These are phyloP conservation scores for Apophysomyces elegans DNA, from an alignment of 371 early-diverging fungal species.

Conservation along the genomic window DNA sequence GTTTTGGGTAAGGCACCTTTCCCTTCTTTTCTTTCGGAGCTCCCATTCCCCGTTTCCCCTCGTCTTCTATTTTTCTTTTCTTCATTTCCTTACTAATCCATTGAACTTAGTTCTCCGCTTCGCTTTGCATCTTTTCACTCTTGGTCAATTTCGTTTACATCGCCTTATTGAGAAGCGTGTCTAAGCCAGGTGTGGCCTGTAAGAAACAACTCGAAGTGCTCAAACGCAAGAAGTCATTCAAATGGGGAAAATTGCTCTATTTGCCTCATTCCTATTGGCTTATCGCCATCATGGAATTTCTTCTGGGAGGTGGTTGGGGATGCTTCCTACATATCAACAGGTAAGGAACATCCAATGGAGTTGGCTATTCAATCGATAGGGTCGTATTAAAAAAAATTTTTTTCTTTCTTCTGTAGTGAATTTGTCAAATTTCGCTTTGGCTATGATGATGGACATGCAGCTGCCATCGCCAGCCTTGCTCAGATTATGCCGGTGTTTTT, in stretches of 20 bases:
- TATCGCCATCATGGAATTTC: slow-evolving; percentile 62
- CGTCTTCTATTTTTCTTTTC: neutral
- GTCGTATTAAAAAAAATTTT: neutral
- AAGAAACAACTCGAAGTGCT: slow-evolving; percentile 47
- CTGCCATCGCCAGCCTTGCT: slow-evolving; percentile 68
- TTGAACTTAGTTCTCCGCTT: slow-evolving; percentile 52
- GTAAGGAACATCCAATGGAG: slow-evolving; percentile 22
- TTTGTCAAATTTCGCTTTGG: slow-evolving; percentile 67
- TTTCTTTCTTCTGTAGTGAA: slow-evolving; percentile 49
- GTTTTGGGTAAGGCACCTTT: slow-evolving; percentile 60
- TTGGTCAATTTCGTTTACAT: slow-evolving; percentile 67
- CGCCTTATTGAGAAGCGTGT: slow-evolving; percentile 40
- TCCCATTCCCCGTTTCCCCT: no score
- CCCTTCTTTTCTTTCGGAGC: neutral
- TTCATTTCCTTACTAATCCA: neutral
- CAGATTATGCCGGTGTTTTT: slow-evolving; percentile 71
- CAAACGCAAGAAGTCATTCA: slow-evolving; percentile 63
- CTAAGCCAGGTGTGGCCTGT: slow-evolving; percentile 20
- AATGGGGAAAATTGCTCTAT: slow-evolving; percentile 56
- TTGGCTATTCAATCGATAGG: neutral
- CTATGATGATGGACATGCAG: slow-evolving; percentile 56
- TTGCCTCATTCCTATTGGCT: slow-evolving; percentile 73
- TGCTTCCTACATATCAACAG: slow-evolving; percentile 75
- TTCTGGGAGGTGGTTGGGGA: slow-evolving; percentile 75
- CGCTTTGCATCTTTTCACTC: slow-evolving; percentile 65